Base-by-base conservation (phyloP, 129 eudicot species). In the Flaveria trinervia region DNA sequence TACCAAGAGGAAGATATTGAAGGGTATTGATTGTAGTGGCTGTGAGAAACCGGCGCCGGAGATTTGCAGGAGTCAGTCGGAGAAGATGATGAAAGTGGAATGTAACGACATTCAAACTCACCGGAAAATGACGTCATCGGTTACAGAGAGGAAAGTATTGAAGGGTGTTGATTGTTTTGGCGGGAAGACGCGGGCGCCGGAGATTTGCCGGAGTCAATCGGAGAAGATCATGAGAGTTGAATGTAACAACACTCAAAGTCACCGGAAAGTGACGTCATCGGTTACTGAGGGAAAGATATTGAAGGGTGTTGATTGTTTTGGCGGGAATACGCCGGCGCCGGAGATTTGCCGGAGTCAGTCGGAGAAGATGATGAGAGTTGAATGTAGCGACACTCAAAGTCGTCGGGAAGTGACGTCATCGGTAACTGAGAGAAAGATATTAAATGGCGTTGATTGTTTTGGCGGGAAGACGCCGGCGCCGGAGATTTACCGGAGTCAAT, bases 31-130 rank as follows among this genome's bases (percentile, higher is more conserved):
- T 17, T 9, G 30, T 26, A 12, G 84, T 39, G 74, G 80, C 30
- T 44, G 75, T 43, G 69, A 1, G 20, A 51, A 4, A 0, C 57
- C 18, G 66, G 17, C 28, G 60, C 30, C 54, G 20, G 80, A 62
- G 66, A 45, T 79, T 17, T 65, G 22, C n/a, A 48, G 93, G 83
- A 83, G 91, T 59, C 79, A 65, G 5, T 92, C 96, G 5, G 96
- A 84, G 83, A 82, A 80, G 39, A 11, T 0, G 13, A 56, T 18
- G 5, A 18, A 13, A 20, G 3, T 56, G 2, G 4, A 9, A 45
- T 10, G 50, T 45, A 45, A 1, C 0, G 50, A 45, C 14, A 45
- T 2, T 9, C 2, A 56, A 8, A 56, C 5, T 56, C 28, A 20
- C 62, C 28, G 62, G 62, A 56, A 11, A 39, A 33, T 33, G 50